These are phyloP conservation scores for Solanum ahanhuiri DNA, from an alignment of 257 asterid genomes.

Conservation along the genomic window DNA sequence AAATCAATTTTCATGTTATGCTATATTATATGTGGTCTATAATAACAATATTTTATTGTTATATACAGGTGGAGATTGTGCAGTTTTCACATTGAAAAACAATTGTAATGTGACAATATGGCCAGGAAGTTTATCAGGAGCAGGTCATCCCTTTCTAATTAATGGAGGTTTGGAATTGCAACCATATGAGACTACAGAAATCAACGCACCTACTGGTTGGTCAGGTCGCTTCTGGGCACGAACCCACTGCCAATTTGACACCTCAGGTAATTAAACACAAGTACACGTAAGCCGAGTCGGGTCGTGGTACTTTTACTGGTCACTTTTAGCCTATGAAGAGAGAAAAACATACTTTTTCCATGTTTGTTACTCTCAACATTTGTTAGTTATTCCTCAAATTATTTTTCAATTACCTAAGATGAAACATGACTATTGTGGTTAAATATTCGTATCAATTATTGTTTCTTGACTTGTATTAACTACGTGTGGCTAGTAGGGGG, in stretches of 20 bases:
- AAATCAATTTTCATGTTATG: neutral
- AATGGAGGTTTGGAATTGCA: constrained; percentile 38
- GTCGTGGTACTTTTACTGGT: neutral
- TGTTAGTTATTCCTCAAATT: neutral
- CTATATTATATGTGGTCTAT: neutral
- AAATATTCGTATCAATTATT: rapidly evolving
- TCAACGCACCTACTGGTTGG: constrained; percentile 52
- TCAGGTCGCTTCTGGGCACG: constrained; percentile 80
- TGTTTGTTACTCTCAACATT: neutral
- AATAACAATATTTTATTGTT: neutral
- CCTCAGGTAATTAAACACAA: constrained; percentile 15
- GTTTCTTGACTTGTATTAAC: neutral
- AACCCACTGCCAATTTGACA: constrained; percentile 49
- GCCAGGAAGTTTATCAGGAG: constrained; percentile 48
- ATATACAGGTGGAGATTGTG: constrained; percentile 19
- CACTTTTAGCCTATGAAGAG: neutral
- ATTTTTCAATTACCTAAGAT: neutral
- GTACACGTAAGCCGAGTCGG: neutral
- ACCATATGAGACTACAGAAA: neutral
- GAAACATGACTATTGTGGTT: rapidly evolving
- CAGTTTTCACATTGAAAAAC: constrained; percentile 39
- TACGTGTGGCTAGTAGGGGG: neutral
- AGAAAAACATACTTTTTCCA: no score
- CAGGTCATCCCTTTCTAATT: constrained; percentile 33
- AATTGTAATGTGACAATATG: constrained; percentile 33